Conservation (phyloP, 352 stramenopile genomes). For the Phytophthora macrochlamydospora region DNA sequence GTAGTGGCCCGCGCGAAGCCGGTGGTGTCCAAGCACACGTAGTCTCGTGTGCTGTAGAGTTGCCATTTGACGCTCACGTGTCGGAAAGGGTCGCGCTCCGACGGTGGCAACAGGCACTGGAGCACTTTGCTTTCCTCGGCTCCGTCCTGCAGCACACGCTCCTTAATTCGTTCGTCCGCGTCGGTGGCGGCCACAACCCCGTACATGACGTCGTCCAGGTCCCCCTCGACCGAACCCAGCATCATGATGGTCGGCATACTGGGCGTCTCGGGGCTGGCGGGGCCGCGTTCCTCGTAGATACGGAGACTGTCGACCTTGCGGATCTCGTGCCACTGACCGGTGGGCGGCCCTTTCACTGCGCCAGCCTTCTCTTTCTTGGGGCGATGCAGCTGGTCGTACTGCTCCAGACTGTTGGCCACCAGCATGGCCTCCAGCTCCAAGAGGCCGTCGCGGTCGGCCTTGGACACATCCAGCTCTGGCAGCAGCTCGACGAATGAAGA, state of each 20-base stretch:
- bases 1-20: conserved; percentile 32
- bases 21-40: conserved; percentile 41
- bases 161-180: conserved; percentile 32
- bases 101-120: conserved; percentile 11
- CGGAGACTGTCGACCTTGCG: conserved; percentile 29
- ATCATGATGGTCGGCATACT: conserved; percentile 30
- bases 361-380: conserved; percentile 10
- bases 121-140: conserved; percentile 32
- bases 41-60: conserved; percentile 45
- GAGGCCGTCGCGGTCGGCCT: conserved; percentile 19
- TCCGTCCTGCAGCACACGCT: conserved; percentile 42
- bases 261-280: background rate
- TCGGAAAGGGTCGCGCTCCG: conserved; percentile 39
- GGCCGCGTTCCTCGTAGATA: conserved; percentile 30
- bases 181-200: conserved; percentile 37
- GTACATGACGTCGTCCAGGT: conserved; percentile 54
- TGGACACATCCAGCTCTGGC: conserved; percentile 22
- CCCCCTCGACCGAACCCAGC: conserved; percentile 30
- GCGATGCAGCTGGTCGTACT: conserved; percentile 23
- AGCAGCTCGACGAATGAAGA: conserved; percentile 16
- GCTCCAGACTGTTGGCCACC: conserved; percentile 25
- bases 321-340: conserved; percentile 32
- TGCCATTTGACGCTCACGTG: conserved; percentile 57
- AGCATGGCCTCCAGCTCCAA: conserved; percentile 23
- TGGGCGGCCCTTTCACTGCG: conserved; percentile 1